Conservation (phyloP, 768 basidiomycete genomes). For the Podaxis pistillaris region DNA sequence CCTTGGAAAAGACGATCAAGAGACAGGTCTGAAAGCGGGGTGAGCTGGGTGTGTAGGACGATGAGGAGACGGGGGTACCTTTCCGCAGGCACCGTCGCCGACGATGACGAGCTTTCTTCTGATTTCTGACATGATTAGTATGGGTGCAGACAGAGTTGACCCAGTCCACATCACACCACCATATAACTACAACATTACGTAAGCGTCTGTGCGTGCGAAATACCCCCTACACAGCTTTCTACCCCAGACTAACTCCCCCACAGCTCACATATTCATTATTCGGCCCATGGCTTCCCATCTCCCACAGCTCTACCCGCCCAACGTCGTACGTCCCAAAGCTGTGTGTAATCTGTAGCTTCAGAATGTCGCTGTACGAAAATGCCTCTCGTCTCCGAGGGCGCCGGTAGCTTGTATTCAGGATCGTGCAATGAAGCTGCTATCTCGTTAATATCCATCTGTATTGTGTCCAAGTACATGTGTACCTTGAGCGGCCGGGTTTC, state of each 20-base stretch:
- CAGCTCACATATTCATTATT: constrained; percentile 62
- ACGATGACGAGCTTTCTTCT: constrained; percentile 99
- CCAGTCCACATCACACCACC: constrained; percentile 15
- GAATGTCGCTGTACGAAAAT: constrained; percentile 40
- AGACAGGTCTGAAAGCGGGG: constrained; percentile 68
- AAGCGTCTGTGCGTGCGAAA: constrained; percentile 16
- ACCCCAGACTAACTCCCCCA: constrained; percentile 30
- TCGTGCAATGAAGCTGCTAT: constrained; percentile 45
- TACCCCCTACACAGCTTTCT: background rate
- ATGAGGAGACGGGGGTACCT: constrained; percentile 45
- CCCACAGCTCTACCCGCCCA: constrained; percentile 61
- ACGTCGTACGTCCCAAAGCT: constrained; percentile 55
- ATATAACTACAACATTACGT: constrained; percentile 13
- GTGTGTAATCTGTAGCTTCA: background rate
- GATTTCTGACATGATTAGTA: constrained; percentile 84
- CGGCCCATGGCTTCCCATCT: constrained; percentile 66
- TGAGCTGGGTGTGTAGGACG: background rate
- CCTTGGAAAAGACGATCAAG: constrained; percentile 95
- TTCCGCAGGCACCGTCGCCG: constrained; percentile 96
- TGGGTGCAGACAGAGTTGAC: constrained; percentile 11
- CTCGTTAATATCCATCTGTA: background rate
- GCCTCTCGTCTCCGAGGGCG: constrained; percentile 31
- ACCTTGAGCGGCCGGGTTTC: constrained; percentile 54
- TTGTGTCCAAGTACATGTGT: constrained; percentile 10
- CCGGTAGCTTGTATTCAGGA: constrained; percentile 48